A percentile compares a stretch with the other conserved stretches of the same genome.
phyloP scores from a whole-genome alignment of 1,139 yeast species.

The Yamadazyma oceani region DNA sequence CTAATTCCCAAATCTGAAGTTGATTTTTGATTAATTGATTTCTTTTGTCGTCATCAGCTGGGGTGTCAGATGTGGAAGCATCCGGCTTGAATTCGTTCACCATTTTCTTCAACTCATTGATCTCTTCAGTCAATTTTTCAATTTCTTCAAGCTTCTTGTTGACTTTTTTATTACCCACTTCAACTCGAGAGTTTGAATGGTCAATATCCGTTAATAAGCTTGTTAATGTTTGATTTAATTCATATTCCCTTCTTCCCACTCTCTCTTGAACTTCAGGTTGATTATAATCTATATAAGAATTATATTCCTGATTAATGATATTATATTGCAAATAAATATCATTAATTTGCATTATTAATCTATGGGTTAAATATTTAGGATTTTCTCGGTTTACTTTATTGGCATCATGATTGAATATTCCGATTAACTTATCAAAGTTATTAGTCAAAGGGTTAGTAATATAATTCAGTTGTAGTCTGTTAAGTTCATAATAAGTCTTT shows the following conservation, averaged over 20 bases:
- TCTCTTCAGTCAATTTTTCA: conserved; percentile 23
- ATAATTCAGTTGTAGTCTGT: conserved; percentile 68
- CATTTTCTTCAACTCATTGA: conserved; percentile 20
- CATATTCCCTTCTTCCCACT: conserved; percentile 35
- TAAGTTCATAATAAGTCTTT: conserved; percentile 56
- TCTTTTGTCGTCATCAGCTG: conserved; percentile 18
- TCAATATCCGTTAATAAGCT: conserved; percentile 35
- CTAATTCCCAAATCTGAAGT: conserved; percentile 39
- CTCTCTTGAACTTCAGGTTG: conserved; percentile 23
- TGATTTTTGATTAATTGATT: conserved; percentile 26
- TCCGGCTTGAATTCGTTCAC: conserved; percentile 18
- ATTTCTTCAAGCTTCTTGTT: conserved; percentile 35
- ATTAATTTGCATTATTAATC: conserved; percentile 37
- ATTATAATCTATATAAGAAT: conserved; percentile 24
- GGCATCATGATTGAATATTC: conserved; percentile 48
- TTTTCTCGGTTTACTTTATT: conserved; percentile 20
- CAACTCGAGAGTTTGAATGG: conserved; percentile 39
- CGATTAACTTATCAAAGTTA: conserved; percentile 56
- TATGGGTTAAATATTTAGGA: conserved; percentile 33
- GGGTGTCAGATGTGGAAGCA: conserved; percentile 8
- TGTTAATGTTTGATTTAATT: conserved; percentile 28
- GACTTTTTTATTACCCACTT: conserved; percentile 41
- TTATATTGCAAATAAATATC: conserved; percentile 28
- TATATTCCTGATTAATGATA: conserved; percentile 27
- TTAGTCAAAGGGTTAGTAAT: conserved; percentile 64